phyloP scores from a whole-genome alignment of 495 filamentous ascomycete species.

The Barbatosphaeria neglecta region DNA sequence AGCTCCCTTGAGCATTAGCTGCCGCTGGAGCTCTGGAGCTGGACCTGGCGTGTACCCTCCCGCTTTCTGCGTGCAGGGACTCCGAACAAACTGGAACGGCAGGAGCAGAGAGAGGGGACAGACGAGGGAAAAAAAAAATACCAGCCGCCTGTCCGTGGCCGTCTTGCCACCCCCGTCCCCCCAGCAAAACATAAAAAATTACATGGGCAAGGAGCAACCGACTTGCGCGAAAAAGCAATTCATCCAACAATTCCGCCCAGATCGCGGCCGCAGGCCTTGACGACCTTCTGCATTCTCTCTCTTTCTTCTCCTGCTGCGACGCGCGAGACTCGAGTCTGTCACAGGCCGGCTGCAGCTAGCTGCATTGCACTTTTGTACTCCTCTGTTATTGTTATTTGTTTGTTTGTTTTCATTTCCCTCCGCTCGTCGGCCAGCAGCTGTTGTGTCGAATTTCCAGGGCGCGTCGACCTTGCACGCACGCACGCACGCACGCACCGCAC shows the following conservation, averaged over 20 bases:
- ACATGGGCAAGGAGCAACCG: neutral
- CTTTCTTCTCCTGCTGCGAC: neutral
- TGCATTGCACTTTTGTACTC: no score
- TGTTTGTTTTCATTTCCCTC: neutral
- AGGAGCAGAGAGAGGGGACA: no score
- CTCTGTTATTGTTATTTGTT: neutral
- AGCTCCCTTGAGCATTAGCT: no score
- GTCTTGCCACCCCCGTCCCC: neutral
- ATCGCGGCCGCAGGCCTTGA: no score
- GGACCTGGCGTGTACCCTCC: neutral
- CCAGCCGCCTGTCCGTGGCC: neutral
- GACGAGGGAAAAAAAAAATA: neutral
- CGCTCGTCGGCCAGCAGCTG: no score
- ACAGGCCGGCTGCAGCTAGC: no score
- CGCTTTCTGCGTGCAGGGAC: neutral
- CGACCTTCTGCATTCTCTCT: no score
- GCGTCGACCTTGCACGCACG: neutral
- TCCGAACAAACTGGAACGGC: no score
- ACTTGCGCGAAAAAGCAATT: neutral
- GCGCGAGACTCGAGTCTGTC: neutral
- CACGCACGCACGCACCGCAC: neutral
- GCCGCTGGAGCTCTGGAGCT: neutral
- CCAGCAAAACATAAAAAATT: neutral
- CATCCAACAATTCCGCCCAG: neutral
- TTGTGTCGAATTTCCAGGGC: neutral